Evolutionary conservation across 176 grass and related monocot species (phyloP), one percentile per base, ranked within the genome.

Genomic region (Eremochloa ophiuroides): DNA sequence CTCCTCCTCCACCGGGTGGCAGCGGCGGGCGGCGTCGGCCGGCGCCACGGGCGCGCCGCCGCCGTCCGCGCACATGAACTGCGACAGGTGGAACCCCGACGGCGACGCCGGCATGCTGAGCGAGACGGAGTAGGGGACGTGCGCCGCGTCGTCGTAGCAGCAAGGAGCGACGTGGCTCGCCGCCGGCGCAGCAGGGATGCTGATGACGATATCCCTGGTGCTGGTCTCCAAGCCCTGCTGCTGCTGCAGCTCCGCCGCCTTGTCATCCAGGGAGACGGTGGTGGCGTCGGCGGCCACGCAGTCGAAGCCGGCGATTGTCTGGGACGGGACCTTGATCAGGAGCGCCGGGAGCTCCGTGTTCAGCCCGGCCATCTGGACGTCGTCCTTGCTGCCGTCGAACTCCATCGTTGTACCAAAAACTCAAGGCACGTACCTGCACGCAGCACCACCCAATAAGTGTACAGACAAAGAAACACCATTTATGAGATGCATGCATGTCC

Each of bases 61-160:
- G 53, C 39, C 44, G 44, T 34, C 73, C 77, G 83, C 51, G 51
- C 51, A 4, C 22, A 23, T 58, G 29, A 85, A 79, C 56, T 89
- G 86, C 67, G 60, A 76, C 17, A 97, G 61, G 70, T 87, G 81
- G 50, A 97, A 59, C 42, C 94, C 94, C 6, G 91, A 97, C 16
- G 94, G 94, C 51, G 94, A 97, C 17, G 73, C 71, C 22, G 94
- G 94, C 85, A 91, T 67, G 91, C 88, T 91, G 37, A 93, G 17
- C 23, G 87, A 96, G 8, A 88, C 2, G 33, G 90, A 66, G 71
- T 80, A 88, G 3, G 86, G 84, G 22, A 72, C 43, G 39, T 37
- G 63, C 48, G 41, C 26, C 66, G 28, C 77, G 64, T 29, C 71
- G 51, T 37, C 65, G 64, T 27, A 47, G 9, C 20, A 22, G 10